Evolutionary conservation across 805 yeast genomes (phyloP).

Genomic region (Dipodascus albidus): DNA sequence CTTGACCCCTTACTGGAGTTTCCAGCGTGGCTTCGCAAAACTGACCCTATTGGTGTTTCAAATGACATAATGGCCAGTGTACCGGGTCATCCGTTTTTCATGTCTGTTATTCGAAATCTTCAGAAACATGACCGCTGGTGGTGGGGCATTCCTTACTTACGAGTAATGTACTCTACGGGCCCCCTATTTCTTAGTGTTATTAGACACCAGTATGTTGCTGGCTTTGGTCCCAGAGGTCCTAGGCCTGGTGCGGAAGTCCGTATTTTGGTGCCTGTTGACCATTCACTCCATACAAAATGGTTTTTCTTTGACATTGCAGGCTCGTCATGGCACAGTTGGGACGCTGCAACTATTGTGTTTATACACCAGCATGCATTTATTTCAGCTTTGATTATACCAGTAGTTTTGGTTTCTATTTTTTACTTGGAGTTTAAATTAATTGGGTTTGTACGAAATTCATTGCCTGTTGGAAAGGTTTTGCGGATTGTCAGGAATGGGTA

Average conservation of each 20-base stretch:
- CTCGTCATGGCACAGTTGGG: conserved; percentile 87
- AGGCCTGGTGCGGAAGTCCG: conserved; percentile 45
- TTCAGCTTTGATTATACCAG: conserved; percentile 53
- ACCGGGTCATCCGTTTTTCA: conserved; percentile 78
- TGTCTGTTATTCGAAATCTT: conserved; percentile 56
- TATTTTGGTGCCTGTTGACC: conserved; percentile 49
- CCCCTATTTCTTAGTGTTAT: conserved; percentile 77
- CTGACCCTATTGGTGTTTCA: conserved; percentile 82
- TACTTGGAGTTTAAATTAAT: not conserved
- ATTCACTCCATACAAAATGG: conserved; percentile 26
- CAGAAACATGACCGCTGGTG: conserved; percentile 58
- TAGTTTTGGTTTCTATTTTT: conserved; percentile 23
- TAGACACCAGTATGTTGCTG: conserved; percentile 78
- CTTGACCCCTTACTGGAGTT: conserved; percentile 72
- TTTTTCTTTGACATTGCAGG: conserved; percentile 69
- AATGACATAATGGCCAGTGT: conserved; percentile 89
- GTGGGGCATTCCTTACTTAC: conserved; percentile 70
- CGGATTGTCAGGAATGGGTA: not conserved
- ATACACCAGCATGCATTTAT: conserved; percentile 64
- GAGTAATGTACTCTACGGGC: conserved; percentile 90
- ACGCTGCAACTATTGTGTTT: conserved; percentile 65
- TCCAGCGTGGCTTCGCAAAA: conserved; percentile 80
- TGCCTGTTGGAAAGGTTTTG: not conserved
- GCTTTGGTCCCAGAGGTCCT: conserved; percentile 42
- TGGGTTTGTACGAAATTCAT: no score